Conservation (phyloP, 768 basidiomycete genomes). For the Floccularia luteovirens region DNA sequence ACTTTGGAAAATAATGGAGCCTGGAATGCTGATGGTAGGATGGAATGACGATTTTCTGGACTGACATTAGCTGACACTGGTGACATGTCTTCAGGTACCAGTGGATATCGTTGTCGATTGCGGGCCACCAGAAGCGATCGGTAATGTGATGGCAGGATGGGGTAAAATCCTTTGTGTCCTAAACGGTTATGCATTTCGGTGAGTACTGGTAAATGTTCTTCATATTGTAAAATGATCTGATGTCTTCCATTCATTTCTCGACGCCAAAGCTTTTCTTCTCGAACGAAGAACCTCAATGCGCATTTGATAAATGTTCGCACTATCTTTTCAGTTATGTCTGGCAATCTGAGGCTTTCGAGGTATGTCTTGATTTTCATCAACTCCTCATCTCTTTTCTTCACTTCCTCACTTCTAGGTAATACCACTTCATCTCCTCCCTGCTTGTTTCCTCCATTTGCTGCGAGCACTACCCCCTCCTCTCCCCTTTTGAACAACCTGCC, state of each 20-base stretch:
- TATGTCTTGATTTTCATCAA: not conserved
- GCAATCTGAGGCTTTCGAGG: not conserved
- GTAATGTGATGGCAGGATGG: constrained; percentile 9
- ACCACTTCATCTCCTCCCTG: not conserved
- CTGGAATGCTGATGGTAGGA: constrained; percentile 11
- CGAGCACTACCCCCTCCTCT: no score
- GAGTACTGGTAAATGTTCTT: constrained; percentile 13
- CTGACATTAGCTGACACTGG: constrained; percentile 14
- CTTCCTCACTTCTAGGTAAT: not conserved
- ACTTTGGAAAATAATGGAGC: constrained; percentile 15
- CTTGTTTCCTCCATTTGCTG: not conserved
- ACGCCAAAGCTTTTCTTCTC: constrained; percentile 10
- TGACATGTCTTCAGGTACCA: constrained; percentile 18
- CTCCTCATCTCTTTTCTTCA: not conserved
- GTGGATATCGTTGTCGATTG: constrained; percentile 12
- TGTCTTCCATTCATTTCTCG: constrained; percentile 4
- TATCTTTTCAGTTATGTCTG: constrained; percentile 5
- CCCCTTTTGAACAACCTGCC: no score
- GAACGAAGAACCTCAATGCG: constrained; percentile 11
- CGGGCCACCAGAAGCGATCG: constrained; percentile 20
- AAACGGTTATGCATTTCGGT: constrained; percentile 11
- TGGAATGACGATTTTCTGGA: constrained; percentile 8
- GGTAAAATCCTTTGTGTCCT: constrained; percentile 12
- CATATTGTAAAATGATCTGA: constrained; percentile 12
- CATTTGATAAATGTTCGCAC: constrained; percentile 1